Base-by-base conservation (phyloP, 2,329 filamentous ascomycete genomes). In the Tolypocladium album region DNA sequence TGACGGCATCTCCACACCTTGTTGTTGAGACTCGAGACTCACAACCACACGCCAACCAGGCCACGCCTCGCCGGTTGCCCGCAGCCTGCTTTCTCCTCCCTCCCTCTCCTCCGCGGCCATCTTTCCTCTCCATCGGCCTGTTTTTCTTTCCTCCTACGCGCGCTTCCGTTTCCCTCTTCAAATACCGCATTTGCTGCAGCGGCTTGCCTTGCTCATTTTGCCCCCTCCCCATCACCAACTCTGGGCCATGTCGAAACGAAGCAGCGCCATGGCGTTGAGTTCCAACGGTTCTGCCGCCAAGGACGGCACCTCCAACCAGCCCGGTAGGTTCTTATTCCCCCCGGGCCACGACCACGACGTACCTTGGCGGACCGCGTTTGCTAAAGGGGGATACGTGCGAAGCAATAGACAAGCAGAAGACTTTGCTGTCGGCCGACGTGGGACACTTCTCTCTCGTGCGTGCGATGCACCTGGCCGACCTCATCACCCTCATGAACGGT, bases 401-500 rank as follows among this genome's bases (percentile, higher is more conserved):
- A 89, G 86, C 79, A 57, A 77, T 84, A 66, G 86, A 92, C 74
- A 92, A 91, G 79, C 89, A 92, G 75, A 89, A 87, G 71, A 81
- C 83, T 65, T 82, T 92, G 53, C 81, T 92, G 52, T 85, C 84
- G 59, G 79, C 84, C 64, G 82, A 90, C 64, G 82, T 82, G 9
- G 87, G 88, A 45, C 89, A 92, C 77, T 92, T 92, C 74, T 86
- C 83, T 50, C 79, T 88, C 63, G 76, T 88, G 55, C 79, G 81
- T 61, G 85, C 85, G 59, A 82, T 94, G 72, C 87, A 96, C 73
- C 80, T 95, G 70, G 87, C 92, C 64, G 85, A 96, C 75, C 79
- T 92, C 68, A 90, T 96, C 76, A 92, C 91, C 38, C 85, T 93
- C 74, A 74, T 93, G 73, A 89, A 95, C 73, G 83, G 90, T 87